A percentile compares a stretch with the other conserved stretches of the same genome.
phyloP scores from a whole-genome alignment of 257 asterid species.

The Jacaranda mimosifolia region DNA sequence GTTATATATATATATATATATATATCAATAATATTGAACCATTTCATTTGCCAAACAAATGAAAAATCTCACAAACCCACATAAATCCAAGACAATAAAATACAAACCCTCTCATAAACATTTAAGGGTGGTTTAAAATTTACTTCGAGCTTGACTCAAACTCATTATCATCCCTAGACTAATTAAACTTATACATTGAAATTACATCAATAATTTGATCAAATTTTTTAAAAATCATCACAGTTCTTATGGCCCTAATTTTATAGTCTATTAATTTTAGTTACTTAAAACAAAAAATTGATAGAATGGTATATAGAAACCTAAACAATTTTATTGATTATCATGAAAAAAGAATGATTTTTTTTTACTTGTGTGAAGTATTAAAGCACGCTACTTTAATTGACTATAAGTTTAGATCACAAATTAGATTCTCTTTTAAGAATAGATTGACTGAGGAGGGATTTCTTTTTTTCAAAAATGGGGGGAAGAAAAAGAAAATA shows the following conservation, averaged over 20 bases:
- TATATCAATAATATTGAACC: no score
- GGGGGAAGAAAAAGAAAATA: background rate
- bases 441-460: background rate
- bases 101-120: no score
- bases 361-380: conserved; percentile 23
- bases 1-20: no score
- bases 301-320: background rate
- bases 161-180: no score
- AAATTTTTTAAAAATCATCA: no score
- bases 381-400: background rate
- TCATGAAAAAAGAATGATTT: background rate
- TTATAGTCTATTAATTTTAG: background rate
- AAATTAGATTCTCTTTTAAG: background rate
- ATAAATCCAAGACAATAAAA: no score
- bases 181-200: no score
- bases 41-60: no score
- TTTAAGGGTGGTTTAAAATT: no score
- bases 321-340: background rate
- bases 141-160: no score
- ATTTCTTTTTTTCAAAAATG: background rate
- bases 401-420: background rate
- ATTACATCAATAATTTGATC: no score
- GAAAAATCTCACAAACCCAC: no score
- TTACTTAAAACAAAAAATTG: background rate
- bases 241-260: background rate